phyloP scores from a whole-genome alignment of 2,329 filamentous ascomycete species.

The Ascosphaera apis region DNA sequence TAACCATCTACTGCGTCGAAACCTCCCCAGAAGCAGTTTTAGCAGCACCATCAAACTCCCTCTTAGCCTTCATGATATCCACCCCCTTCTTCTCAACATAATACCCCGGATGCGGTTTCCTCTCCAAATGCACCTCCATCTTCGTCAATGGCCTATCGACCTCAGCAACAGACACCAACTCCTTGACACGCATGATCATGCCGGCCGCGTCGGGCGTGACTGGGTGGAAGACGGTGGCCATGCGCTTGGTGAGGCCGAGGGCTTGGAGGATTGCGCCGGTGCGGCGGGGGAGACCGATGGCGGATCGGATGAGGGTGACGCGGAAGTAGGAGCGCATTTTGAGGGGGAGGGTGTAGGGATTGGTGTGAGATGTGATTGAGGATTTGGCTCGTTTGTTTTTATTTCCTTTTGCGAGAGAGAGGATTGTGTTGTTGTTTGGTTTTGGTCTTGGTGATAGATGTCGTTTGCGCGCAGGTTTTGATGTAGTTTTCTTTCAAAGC shows the following conservation, averaged over 20 bases:
- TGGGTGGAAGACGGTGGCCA: slow-evolving; percentile 73
- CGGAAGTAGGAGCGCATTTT: slow-evolving; percentile 66
- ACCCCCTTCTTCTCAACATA: slow-evolving; percentile 41
- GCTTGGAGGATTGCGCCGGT: slow-evolving; percentile 61
- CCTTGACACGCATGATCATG: slow-evolving; percentile 85
- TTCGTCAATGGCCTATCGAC: slow-evolving; percentile 42
- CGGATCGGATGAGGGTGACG: slow-evolving; percentile 71
- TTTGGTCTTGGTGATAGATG: no score
- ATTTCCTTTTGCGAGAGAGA: not conserved
- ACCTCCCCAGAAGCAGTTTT: not conserved
- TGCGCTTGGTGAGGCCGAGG: slow-evolving; percentile 64
- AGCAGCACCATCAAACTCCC: slow-evolving; percentile 2
- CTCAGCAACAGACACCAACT: slow-evolving; percentile 64
- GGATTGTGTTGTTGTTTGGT: not conserved
- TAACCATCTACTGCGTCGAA: no score
- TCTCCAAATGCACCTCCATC: slow-evolving; percentile 43
- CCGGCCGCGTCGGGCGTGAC: slow-evolving; percentile 62
- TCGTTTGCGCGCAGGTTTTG: no score
- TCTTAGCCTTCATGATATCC: slow-evolving; percentile 9
- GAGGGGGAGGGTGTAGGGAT: not conserved
- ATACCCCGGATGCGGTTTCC: slow-evolving; percentile 59
- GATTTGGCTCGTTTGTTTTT: not conserved
- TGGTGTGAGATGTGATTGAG: not conserved
- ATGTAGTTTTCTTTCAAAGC: no score
- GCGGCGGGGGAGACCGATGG: slow-evolving; percentile 66